A percentile compares a stretch with the other conserved stretches of the same genome.
phyloP scores from a whole-genome alignment of 352 stramenopile genomes.

The Aphanomyces cochlioides region DNA sequence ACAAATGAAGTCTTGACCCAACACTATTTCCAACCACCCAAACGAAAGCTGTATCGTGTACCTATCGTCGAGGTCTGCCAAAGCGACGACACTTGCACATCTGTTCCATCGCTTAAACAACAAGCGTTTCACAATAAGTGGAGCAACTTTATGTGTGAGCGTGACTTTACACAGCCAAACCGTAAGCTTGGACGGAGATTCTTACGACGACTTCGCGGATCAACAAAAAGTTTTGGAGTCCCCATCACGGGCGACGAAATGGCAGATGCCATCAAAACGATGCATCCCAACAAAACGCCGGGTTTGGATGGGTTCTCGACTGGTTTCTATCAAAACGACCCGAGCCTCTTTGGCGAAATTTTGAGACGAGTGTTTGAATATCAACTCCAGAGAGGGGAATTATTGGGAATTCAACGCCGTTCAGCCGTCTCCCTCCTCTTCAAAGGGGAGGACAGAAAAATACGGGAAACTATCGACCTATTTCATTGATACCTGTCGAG shows the following conservation, averaged over 20 bases:
- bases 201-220: background rate
- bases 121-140: too few relatives aligned
- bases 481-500: background rate
- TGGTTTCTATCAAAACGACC: background rate
- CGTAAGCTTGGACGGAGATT: background rate
- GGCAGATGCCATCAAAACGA: background rate
- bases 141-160: too few relatives aligned
- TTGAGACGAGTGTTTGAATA: background rate
- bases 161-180: too few relatives aligned
- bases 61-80: background rate
- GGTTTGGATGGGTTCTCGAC: background rate
- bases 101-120: too few relatives aligned
- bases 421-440: background rate
- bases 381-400: background rate
- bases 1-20: background rate
- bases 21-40: background rate
- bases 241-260: background rate
- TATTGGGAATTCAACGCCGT: background rate
- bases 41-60: background rate
- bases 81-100: too few relatives aligned
- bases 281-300: background rate
- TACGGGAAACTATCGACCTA: background rate
- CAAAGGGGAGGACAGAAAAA: background rate
- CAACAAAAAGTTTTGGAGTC: background rate
- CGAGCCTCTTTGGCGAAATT: background rate